These are phyloP conservation scores for Penicillium dipodomyicola DNA, from an alignment of 495 filamentous ascomycete genomes.

Conservation along the genomic window DNA sequence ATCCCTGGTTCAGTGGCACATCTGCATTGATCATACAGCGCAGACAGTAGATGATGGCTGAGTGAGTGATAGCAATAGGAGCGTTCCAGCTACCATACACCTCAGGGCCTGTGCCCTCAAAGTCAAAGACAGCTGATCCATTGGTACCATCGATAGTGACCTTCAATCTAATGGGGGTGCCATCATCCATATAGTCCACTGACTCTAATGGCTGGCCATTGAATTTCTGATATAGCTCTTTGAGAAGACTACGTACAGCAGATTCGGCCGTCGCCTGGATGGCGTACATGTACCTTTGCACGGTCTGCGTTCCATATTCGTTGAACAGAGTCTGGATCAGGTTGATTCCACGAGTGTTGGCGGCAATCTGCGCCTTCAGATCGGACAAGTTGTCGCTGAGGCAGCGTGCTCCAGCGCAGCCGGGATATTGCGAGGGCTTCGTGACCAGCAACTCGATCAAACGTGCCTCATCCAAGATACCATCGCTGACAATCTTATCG, in stretches of 20 bases:
- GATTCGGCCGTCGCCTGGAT: slow-evolving; percentile 92
- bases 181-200: slow-evolving; percentile 95
- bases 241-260: slow-evolving; percentile 82
- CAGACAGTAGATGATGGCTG: slow-evolving; percentile 94
- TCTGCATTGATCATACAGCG: slow-evolving; percentile 89
- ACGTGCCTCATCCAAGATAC: slow-evolving; percentile 82
- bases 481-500: slow-evolving; percentile 90
- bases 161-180: slow-evolving; percentile 80
- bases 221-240: slow-evolving; percentile 71
- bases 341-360: slow-evolving; percentile 93
- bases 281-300: slow-evolving; percentile 92
- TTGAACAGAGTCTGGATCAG: slow-evolving; percentile 80
- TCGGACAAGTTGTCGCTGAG: slow-evolving; percentile 94
- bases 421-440: slow-evolving; percentile 81
- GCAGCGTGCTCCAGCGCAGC: slow-evolving; percentile 86
- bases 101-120: slow-evolving; percentile 78
- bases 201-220: slow-evolving; percentile 77
- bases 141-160: slow-evolving; percentile 80
- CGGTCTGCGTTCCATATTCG: slow-evolving; percentile 87
- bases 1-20: slow-evolving; percentile 96
- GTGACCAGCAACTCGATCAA: slow-evolving; percentile 79
- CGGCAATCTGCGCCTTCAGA: slow-evolving; percentile 91
- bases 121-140: slow-evolving; percentile 91
- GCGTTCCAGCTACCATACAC: slow-evolving; percentile 96
- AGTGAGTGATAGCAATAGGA: slow-evolving; percentile 89